phyloP scores from a whole-genome alignment of 2,329 filamentous ascomycete genomes.

The Claviceps cyperi region DNA sequence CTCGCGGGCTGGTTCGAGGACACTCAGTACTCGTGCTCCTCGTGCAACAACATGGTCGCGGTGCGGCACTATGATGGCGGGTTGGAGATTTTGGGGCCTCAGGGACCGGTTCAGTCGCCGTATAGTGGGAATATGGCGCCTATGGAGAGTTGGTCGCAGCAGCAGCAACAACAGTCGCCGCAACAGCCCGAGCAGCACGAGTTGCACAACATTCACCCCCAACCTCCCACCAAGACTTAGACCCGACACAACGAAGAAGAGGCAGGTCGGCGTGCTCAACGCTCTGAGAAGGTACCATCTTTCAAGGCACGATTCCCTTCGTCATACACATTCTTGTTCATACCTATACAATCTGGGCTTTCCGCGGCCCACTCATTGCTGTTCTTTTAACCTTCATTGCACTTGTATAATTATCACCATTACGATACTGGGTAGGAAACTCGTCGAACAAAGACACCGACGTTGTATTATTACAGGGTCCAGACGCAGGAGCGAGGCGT shows the following conservation, averaged over 20 bases:
- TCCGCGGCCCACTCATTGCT: too few relatives aligned
- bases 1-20: conserved; percentile 19
- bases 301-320: neutral
- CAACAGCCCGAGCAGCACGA: conserved; percentile 2
- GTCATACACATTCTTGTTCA: neutral
- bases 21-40: conserved; percentile 15
- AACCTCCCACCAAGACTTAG: neutral
- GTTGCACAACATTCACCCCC: conserved; percentile 2
- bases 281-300: neutral
- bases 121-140: conserved; percentile 6
- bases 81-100: conserved; percentile 12
- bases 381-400: too few relatives aligned
- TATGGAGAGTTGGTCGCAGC: neutral
- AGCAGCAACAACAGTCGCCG: neutral
- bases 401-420: too few relatives aligned
- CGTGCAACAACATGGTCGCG: conserved; percentile 17
- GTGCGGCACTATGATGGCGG: conserved; percentile 9
- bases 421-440: too few relatives aligned
- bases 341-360: neutral
- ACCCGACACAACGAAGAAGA: neutral
- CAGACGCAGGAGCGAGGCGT: neutral
- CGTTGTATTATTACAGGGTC: neutral
- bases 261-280: neutral
- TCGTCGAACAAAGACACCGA: neutral
- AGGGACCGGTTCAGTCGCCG: conserved; percentile 6